Evolutionary conservation across 768 basidiomycete genomes (phyloP).

Genomic region (Lanmaoa pseudosensibilis): DNA sequence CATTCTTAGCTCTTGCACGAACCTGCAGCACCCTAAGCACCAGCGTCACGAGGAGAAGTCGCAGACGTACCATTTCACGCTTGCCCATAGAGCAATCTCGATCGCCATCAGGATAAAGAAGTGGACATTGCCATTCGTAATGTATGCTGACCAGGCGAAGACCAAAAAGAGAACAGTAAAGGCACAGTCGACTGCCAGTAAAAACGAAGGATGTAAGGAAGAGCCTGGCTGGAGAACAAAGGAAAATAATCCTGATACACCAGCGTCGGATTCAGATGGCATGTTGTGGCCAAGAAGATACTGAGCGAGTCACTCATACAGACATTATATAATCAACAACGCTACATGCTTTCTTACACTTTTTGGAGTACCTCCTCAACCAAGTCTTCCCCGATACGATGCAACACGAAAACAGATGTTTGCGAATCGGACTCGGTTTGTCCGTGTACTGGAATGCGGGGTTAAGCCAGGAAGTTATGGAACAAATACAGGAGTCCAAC

Average conservation of each 20-base stretch:
- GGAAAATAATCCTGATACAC: slow-evolving; percentile 41
- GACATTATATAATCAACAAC: slow-evolving; percentile 19
- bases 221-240: slow-evolving; percentile 73
- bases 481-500: slow-evolving; percentile 28
- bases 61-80: slow-evolving; percentile 69
- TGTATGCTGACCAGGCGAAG: slow-evolving; percentile 54
- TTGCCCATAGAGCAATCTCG: slow-evolving; percentile 70
- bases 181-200: slow-evolving; percentile 60
- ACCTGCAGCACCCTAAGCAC: slow-evolving; percentile 44
- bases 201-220: slow-evolving; percentile 69
- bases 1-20: slow-evolving; percentile 60
- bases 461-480: background rate
- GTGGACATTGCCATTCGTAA: slow-evolving; percentile 67
- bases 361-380: background rate
- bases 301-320: background rate
- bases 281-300: slow-evolving; percentile 10
- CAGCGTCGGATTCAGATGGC: slow-evolving; percentile 21
- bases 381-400: slow-evolving; percentile 9
- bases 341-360: background rate
- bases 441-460: slow-evolving; percentile 10
- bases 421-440: slow-evolving; percentile 1
- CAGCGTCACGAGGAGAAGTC: background rate
- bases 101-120: slow-evolving; percentile 65
- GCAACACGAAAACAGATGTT: slow-evolving; percentile 10
- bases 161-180: slow-evolving; percentile 60